These are phyloP conservation scores for Recurvomyces mirabilis DNA, from an alignment of 495 filamentous ascomycete species.

Conservation along the genomic window DNA sequence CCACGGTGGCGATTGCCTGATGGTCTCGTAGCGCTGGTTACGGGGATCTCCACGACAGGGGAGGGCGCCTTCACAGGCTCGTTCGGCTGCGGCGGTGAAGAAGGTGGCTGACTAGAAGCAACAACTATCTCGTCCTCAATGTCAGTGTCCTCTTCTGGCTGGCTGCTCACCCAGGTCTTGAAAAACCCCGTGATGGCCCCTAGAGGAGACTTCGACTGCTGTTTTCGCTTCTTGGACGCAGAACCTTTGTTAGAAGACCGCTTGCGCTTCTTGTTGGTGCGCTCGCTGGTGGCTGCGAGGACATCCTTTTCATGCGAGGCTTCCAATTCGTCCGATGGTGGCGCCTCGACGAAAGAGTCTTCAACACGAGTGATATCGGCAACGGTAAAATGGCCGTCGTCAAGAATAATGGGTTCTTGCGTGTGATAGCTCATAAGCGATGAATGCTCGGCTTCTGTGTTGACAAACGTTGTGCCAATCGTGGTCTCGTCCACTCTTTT, in stretches of 20 bases:
- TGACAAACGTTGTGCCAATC: not conserved
- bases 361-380: constrained; percentile 8
- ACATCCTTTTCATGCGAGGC: too few relatives aligned
- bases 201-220: constrained; percentile 14
- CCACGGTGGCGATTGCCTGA: constrained; percentile 8
- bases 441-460: not conserved
- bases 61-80: not conserved
- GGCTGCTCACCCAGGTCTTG: constrained; percentile 9
- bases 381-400: not conserved
- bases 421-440: not conserved
- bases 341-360: constrained; percentile 9
- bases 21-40: not conserved
- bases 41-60: too few relatives aligned
- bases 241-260: not conserved
- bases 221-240: constrained; percentile 20
- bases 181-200: constrained; percentile 13
- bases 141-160: constrained; percentile 17
- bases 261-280: constrained; percentile 22
- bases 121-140: constrained; percentile 26
- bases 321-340: not conserved
- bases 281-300: not conserved
- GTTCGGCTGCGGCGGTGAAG: not conserved
- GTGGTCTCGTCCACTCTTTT: not conserved
- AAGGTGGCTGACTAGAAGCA: constrained; percentile 8
- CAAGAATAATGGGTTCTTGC: not conserved